phyloP scores from a whole-genome alignment of 768 basidiomycete species.

The Dictyophora rubrovolvata region DNA sequence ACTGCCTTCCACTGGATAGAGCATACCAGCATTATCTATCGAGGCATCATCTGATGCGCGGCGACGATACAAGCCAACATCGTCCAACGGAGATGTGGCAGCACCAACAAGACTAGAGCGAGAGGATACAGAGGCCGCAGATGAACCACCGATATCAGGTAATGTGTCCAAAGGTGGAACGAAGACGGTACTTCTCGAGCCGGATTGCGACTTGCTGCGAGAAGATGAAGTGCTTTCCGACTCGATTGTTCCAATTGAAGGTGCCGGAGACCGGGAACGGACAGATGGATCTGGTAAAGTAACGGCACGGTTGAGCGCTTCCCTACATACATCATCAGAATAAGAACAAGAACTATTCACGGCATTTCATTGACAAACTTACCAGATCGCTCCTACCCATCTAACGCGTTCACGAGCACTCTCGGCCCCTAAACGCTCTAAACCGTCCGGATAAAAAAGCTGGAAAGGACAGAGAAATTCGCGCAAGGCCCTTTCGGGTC shows the following conservation, averaged over 20 bases:
- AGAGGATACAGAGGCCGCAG: slow-evolving; percentile 30
- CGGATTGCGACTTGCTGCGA: slow-evolving; percentile 26
- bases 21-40: slow-evolving; percentile 52
- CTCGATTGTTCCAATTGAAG: slow-evolving; percentile 60
- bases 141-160: slow-evolving; percentile 42
- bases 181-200: slow-evolving; percentile 67
- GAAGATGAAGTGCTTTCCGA: slow-evolving; percentile 33
- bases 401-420: slow-evolving; percentile 76
- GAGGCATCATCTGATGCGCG: slow-evolving; percentile 68
- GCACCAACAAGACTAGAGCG: slow-evolving; percentile 1
- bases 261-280: slow-evolving; percentile 41
- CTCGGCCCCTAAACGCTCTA: slow-evolving; percentile 83
- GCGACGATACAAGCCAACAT: slow-evolving; percentile 8
- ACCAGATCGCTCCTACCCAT: slow-evolving; percentile 92
- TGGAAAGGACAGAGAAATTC: slow-evolving; percentile 85
- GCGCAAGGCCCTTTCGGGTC: slow-evolving; percentile 36
- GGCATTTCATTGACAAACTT: slow-evolving; percentile 18
- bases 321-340: slow-evolving; percentile 40
- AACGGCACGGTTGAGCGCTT: slow-evolving; percentile 60
- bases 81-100: slow-evolving; percentile 29
- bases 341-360: neutral
- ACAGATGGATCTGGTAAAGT: slow-evolving; percentile 38
- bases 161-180: slow-evolving; percentile 65
- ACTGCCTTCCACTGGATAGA: slow-evolving; percentile 53
- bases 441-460: slow-evolving; percentile 80